Conservation (phyloP, 306 rosid genomes). For the Cicer yamashitae region DNA sequence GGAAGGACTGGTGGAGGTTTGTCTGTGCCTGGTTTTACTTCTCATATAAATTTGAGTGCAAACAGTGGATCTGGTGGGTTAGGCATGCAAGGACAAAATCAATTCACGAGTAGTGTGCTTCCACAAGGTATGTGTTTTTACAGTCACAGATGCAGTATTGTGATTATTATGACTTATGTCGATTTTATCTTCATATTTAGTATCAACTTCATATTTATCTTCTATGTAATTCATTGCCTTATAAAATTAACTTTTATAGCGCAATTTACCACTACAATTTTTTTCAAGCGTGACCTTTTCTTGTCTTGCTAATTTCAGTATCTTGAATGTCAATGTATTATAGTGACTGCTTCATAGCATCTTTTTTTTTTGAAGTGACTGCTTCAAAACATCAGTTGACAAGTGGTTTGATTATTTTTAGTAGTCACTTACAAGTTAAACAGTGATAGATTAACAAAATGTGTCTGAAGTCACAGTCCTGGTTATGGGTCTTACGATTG, state of each 20-base stretch:
- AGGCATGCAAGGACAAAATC: conserved; percentile 87
- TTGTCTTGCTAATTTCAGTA: not conserved
- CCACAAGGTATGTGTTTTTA: conserved; percentile 76
- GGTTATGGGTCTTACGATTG: too few relatives aligned
- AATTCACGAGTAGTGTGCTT: conserved; percentile 84
- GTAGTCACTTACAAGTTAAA: not conserved
- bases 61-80: conserved; percentile 89
- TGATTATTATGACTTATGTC: conserved; percentile 5
- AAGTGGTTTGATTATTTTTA: not conserved
- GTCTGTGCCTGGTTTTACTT: conserved; percentile 86
- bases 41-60: conserved; percentile 77
- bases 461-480: not conserved
- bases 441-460: not conserved
- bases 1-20: conserved; percentile 91
- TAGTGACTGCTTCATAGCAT: too few relatives aligned
- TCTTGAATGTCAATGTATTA: not conserved
- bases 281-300: not conserved
- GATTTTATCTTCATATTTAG: not conserved
- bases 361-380: not conserved
- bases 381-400: not conserved
- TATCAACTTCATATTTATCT: not conserved
- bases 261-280: not conserved
- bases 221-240: not conserved
- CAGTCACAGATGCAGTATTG: conserved; percentile 1
- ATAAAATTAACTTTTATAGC: not conserved